These are phyloP conservation scores for Blumeriella jaapii DNA, from an alignment of 2,329 filamentous ascomycete species.

Conservation along the genomic window DNA sequence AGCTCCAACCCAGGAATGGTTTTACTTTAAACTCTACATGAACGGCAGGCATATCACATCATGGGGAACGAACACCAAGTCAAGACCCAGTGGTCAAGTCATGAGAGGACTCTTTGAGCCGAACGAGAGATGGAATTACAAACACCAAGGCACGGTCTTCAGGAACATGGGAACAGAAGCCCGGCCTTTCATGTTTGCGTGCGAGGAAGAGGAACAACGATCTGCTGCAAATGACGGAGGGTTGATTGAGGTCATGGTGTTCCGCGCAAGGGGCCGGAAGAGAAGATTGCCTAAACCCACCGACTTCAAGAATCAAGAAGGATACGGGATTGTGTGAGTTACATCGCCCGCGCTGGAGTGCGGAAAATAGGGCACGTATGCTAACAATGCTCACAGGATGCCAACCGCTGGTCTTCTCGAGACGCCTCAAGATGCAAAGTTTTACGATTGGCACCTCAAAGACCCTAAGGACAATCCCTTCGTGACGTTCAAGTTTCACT, in stretches of 20 bases:
- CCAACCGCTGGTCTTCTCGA: constrained; percentile 42
- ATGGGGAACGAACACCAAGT: constrained; percentile 38
- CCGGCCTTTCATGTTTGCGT: constrained; percentile 39
- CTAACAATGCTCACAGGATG: constrained; percentile 30
- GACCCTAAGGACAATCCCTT: constrained; percentile 42
- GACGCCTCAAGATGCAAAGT: constrained; percentile 37
- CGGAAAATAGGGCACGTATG: background rate
- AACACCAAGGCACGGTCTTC: constrained; percentile 27
- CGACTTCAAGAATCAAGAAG: constrained; percentile 36
- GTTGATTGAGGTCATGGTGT: constrained; percentile 41
- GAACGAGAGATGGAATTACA: constrained; percentile 31
- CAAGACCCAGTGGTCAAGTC: constrained; percentile 30
- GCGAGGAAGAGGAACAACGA: constrained; percentile 12
- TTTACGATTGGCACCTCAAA: constrained; percentile 40
- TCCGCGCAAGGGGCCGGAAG: constrained; percentile 38
- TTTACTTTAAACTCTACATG: constrained; percentile 45
- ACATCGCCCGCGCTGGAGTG: no score
- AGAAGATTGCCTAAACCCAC: constrained; percentile 32
- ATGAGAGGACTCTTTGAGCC: constrained; percentile 40
- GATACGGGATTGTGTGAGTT: constrained; percentile 43
- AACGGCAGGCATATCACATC: constrained; percentile 41
- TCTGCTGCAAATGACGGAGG: constrained; percentile 42
- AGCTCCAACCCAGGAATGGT: constrained; percentile 28
- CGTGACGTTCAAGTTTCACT: constrained; percentile 44
- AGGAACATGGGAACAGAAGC: constrained; percentile 35